Evolutionary conservation across 1,284 basidiomycete genomes (phyloP), one percentile per base, ranked within the genome.

Genomic region (Apiotrichum gamsii): DNA sequence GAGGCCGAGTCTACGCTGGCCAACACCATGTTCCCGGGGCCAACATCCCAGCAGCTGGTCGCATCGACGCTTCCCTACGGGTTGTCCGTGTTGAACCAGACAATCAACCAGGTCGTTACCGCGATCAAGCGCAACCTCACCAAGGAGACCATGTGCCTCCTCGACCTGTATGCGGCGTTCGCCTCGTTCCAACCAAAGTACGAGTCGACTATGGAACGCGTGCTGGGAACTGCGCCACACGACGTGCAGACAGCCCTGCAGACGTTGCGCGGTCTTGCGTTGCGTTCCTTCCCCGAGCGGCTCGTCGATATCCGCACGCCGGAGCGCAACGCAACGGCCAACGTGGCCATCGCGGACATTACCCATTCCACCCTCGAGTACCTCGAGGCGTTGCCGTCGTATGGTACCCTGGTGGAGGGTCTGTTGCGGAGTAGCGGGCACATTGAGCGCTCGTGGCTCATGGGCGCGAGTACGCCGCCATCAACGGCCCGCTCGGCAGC

Each of bases 391-490:
- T 42, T 72, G 23, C 67, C 67, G 9, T 37, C 47, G 14, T 70
- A 67, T 41, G 65, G 64, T 20, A 33, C 47, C 14, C 56, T 60
- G 1, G 63, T 72, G 2, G 64, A 64, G 24, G 51, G 54, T 5
- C 53, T 74, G 5, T 56, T 73, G 25, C 53, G 55, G 4, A 57
- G 54, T 29, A 60, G 57, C 32, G 52, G 52, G 1, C 64, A 68
- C 21, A 65, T 60, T 5, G 71, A 74, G 47, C 60, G 72, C 31
- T 70, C 69, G 44, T 74, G 72, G 72, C 61, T 74, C 40, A 74
- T 74, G 72, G 72, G 72, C 28, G 58, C 61, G 21, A 62, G 61
- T 14, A 61, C 65, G 18, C 50, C 62, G 3, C 62, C 65, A 2
- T 62, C 59, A 39, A 52, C 57, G n/a, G 63, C 59, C 9, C 48